Conservation (phyloP, 768 basidiomycete species). For the Leccinellum rugosiceps region DNA sequence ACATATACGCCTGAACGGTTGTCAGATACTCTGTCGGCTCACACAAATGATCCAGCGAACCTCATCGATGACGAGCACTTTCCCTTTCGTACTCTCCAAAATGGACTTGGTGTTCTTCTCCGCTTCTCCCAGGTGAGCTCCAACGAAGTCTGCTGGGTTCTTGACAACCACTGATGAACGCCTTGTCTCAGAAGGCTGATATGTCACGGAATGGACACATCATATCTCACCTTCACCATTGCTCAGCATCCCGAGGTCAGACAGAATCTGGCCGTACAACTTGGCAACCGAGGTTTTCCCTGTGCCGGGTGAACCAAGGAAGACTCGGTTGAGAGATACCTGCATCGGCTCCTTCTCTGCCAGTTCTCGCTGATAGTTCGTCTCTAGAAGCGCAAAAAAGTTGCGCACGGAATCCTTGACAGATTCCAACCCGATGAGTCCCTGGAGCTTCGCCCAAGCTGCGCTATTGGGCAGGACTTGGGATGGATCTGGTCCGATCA, state of each 20-base stretch:
- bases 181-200: not conserved
- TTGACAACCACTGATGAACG: conserved; percentile 52
- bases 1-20: conserved; percentile 60
- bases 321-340: conserved; percentile 60
- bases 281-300: conserved; percentile 73
- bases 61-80: conserved; percentile 73
- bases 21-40: not conserved
- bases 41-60: conserved; percentile 25
- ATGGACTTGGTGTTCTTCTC: conserved; percentile 67
- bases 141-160: conserved; percentile 69
- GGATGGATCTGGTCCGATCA: conserved; percentile 66
- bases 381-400: conserved; percentile 45
- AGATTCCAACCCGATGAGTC: conserved; percentile 49
- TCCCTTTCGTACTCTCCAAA: conserved; percentile 54
- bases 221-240: conserved; percentile 61
- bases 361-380: conserved; percentile 62
- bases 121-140: conserved; percentile 53
- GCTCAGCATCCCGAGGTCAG: conserved; percentile 60
- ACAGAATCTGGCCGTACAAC: conserved; percentile 62
- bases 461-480: conserved; percentile 41
- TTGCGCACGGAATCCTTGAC: conserved; percentile 58
- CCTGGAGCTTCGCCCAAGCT: conserved; percentile 53
- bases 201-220: no score
- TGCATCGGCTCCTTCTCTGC: conserved; percentile 49
- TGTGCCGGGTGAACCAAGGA: conserved; percentile 67